Evolutionary conservation across 2,329 filamentous ascomycete genomes (phyloP).

Genomic region (Pseudogymnoascus sp.): DNA sequence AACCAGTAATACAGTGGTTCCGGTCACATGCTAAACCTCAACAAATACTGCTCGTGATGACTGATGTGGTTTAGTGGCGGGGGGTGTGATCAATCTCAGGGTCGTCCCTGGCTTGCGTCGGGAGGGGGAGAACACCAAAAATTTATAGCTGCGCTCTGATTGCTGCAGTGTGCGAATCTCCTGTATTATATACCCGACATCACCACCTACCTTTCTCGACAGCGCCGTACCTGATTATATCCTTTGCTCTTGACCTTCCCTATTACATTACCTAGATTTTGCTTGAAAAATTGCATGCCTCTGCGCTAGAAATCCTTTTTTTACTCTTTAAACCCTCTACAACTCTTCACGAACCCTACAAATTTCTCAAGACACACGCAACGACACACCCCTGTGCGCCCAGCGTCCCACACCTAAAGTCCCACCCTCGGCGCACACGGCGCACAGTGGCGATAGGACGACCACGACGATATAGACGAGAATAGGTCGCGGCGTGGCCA

Average conservation of each 20-base stretch:
- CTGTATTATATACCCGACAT: background rate
- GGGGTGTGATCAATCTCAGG: constrained; percentile 2
- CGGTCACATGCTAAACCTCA: background rate
- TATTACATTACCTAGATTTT: background rate
- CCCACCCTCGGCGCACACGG: background rate
- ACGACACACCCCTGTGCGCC: background rate
- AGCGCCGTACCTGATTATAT: background rate
- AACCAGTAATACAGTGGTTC: background rate
- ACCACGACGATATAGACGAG: background rate
- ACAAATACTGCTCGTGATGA: background rate
- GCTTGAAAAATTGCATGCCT: background rate
- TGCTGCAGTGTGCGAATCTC: background rate
- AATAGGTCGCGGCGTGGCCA: background rate
- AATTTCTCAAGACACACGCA: background rate
- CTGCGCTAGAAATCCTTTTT: background rate
- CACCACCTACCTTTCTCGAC: background rate
- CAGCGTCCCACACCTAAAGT: background rate
- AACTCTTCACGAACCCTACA: background rate
- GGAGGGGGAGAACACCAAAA: background rate
- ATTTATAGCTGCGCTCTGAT: background rate
- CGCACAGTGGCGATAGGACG: background rate
- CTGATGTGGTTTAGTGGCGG: constrained; percentile 1
- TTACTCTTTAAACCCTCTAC: background rate
- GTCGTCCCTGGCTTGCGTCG: background rate
- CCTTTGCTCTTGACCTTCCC: background rate